Evolutionary conservation across 495 filamentous ascomycete genomes (phyloP).

Genomic region (Cetradonia linearis): DNA sequence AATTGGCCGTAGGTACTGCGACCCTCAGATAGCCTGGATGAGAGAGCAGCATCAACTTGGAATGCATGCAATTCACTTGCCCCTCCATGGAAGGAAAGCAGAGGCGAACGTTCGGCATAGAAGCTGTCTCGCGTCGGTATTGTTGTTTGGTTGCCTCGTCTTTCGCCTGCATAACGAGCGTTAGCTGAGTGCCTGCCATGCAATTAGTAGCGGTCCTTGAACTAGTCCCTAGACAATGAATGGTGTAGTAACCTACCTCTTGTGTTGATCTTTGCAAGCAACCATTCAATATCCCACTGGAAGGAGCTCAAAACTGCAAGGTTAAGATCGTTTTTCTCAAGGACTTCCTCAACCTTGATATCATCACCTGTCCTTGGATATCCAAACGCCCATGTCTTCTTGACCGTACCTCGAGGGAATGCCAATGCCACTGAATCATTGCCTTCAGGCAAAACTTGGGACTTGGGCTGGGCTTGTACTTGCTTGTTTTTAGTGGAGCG

Average conservation of each 20-base stretch:
- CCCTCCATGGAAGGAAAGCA: constrained; percentile 72
- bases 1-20: constrained; percentile 71
- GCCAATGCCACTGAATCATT: constrained; percentile 30
- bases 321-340: constrained; percentile 59
- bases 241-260: constrained; percentile 11
- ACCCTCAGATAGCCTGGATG: constrained; percentile 58
- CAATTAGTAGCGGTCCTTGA: background rate
- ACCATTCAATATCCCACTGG: constrained; percentile 72
- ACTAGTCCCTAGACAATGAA: background rate
- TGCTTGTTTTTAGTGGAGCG: background rate
- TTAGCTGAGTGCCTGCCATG: constrained; percentile 39
- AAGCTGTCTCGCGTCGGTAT: constrained; percentile 38
- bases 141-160: constrained; percentile 38
- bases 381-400: constrained; percentile 65
- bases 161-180: constrained; percentile 62
- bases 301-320: constrained; percentile 79
- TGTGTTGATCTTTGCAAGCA: constrained; percentile 49
- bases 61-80: constrained; percentile 67
- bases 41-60: constrained; percentile 77
- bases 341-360: constrained; percentile 83
- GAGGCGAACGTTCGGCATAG: constrained; percentile 49
- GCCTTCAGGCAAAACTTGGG: constrained; percentile 4
- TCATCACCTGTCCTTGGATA: constrained; percentile 51
- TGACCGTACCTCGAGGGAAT: constrained; percentile 65
- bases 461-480: too few species aligned